phyloP scores from a whole-genome alignment of 139 green algal species.

The Tetradesmus lagerheimii region DNA sequence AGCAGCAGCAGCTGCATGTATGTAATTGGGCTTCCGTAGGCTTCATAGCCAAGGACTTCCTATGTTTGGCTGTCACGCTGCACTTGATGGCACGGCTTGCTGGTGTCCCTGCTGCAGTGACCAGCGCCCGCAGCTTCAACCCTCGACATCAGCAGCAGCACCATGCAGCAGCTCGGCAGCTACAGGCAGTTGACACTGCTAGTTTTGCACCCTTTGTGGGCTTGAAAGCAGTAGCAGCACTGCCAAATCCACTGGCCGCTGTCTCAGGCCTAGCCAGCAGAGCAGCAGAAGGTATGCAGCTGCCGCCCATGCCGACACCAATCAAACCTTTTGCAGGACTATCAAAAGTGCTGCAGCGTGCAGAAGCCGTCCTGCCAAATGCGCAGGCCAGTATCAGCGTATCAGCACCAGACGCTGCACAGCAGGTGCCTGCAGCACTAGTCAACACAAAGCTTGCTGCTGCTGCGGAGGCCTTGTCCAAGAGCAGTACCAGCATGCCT shows the following conservation, averaged over 20 bases:
- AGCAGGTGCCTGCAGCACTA: neutral
- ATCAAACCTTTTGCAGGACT: neutral
- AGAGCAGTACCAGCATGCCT: neutral
- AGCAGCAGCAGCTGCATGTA: too few species aligned
- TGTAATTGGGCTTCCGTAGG: too few species aligned
- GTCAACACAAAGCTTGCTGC: neutral
- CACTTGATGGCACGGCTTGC: neutral
- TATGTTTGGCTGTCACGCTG: neutral
- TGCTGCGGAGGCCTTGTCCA: neutral
- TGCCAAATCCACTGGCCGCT: neutral
- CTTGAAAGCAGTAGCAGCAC: neutral
- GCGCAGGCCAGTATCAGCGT: neutral
- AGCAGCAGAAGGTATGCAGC: slow-evolving; percentile 8
- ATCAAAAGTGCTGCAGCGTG: neutral
- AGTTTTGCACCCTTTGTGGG: neutral
- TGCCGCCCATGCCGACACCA: neutral
- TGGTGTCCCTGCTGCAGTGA: neutral
- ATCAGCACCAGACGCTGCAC: neutral
- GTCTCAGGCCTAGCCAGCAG: neutral
- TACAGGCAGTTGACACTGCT: neutral
- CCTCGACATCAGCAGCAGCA: neutral
- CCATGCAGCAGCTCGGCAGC: neutral
- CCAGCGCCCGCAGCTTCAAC: neutral
- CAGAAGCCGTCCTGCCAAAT: neutral
- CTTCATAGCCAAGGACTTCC: too few species aligned